phyloP scores from a whole-genome alignment of 2,329 filamentous ascomycete genomes.

The Penicillium polonicum region DNA sequence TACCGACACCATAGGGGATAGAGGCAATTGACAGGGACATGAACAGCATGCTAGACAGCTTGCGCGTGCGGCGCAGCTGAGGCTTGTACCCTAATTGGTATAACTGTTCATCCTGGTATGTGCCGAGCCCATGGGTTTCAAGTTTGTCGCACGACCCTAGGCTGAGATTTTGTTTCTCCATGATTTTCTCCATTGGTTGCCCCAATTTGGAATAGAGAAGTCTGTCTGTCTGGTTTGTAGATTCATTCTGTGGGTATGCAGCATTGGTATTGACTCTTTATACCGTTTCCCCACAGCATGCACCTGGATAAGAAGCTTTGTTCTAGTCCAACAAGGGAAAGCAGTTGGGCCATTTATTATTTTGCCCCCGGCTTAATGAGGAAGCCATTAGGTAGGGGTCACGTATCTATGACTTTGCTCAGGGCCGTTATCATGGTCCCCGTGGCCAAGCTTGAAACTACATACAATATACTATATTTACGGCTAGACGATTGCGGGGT shows the following conservation, averaged over 20 bases:
- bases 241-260: neutral
- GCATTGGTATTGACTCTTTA: neutral
- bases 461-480: neutral
- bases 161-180: neutral
- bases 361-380: neutral
- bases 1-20: conserved; percentile 54
- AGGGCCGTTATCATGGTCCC: neutral
- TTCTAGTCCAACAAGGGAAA: neutral
- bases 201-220: neutral
- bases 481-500: neutral
- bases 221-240: neutral
- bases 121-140: conserved; percentile 2
- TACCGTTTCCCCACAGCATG: conserved; percentile 1
- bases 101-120: conserved; percentile 9
- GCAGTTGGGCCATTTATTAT: neutral
- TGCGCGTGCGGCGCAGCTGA: conserved; percentile 10
- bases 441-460: neutral
- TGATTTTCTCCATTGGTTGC: neutral
- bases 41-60: conserved; percentile 12
- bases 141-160: neutral
- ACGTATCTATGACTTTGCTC: neutral
- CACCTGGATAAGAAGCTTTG: neutral
- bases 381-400: neutral
- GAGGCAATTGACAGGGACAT: conserved; percentile 16
- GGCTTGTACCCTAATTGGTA: conserved; percentile 8